Evolutionary conservation across 441 rosid species (phyloP).

Genomic region (Cnidoscolus chayamansa): DNA sequence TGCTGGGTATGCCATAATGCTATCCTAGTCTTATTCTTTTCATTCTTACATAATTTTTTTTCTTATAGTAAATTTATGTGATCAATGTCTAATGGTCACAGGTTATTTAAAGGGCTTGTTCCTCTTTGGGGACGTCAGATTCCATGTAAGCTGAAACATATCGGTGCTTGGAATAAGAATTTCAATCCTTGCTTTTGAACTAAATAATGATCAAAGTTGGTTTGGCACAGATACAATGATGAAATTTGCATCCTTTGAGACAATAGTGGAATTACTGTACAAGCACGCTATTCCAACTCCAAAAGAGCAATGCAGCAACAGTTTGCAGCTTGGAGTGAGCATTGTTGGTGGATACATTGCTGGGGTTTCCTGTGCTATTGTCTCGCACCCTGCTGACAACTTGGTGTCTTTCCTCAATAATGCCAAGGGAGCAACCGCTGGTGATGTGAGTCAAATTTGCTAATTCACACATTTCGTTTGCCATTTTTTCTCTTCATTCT

Average conservation of each 20-base stretch:
- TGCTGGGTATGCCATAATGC: constrained; percentile 57
- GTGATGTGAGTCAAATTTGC: constrained; percentile 56
- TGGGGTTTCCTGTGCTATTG: constrained; percentile 70
- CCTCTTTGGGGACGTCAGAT: constrained; percentile 99
- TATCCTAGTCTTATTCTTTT: not conserved
- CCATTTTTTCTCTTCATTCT: not conserved
- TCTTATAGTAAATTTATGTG: not conserved
- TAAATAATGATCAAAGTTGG: not conserved
- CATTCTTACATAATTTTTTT: not conserved
- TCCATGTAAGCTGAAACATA: constrained; percentile 65
- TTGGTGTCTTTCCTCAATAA: constrained; percentile 97
- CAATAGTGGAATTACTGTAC: constrained; percentile 81
- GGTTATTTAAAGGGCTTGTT: constrained; percentile 89
- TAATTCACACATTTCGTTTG: not conserved
- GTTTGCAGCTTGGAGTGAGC: constrained; percentile 90
- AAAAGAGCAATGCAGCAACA: constrained; percentile 77
- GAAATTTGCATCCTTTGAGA: constrained; percentile 97
- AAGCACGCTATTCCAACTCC: constrained; percentile 84
- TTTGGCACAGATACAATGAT: constrained; percentile 82
- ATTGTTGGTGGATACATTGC: constrained; percentile 95
- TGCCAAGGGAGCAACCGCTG: constrained; percentile 81
- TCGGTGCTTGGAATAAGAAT: not conserved
- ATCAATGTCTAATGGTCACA: constrained; percentile 28
- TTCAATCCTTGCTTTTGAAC: too few relatives aligned
- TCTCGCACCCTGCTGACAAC: constrained; percentile 97